phyloP scores from a whole-genome alignment of 2,329 filamentous ascomycete species.

The Pseudonectria buxi region DNA sequence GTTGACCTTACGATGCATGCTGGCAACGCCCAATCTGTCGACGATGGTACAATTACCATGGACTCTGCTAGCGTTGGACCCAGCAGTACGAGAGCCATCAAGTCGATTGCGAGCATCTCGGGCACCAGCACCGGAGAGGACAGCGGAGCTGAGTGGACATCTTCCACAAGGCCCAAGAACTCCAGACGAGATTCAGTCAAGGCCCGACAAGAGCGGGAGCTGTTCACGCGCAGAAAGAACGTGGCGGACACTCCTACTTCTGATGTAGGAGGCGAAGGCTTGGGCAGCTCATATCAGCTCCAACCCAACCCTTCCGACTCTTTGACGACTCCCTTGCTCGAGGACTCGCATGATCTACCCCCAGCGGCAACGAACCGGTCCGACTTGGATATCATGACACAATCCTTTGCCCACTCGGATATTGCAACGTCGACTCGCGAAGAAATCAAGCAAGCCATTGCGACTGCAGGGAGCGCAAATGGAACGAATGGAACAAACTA shows the following conservation, averaged over 20 bases:
- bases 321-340: slow-evolving; percentile 53
- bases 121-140: slow-evolving; percentile 67
- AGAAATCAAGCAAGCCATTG: slow-evolving; percentile 68
- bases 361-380: slow-evolving; percentile 57
- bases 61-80: slow-evolving; percentile 66
- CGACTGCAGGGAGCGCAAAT: slow-evolving; percentile 52
- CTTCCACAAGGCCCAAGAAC: slow-evolving; percentile 55
- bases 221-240: slow-evolving; percentile 75
- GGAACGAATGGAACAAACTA: slow-evolving; percentile 40
- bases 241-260: slow-evolving; percentile 56
- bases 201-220: slow-evolving; percentile 78
- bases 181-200: slow-evolving; percentile 76
- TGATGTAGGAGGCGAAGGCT: slow-evolving; percentile 45
- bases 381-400: slow-evolving; percentile 75
- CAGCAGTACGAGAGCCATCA: slow-evolving; percentile 81
- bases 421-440: slow-evolving; percentile 68
- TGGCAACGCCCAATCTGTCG: slow-evolving; percentile 48
- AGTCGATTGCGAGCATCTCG: slow-evolving; percentile 81
- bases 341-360: slow-evolving; percentile 61
- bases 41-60: slow-evolving; percentile 45
- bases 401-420: slow-evolving; percentile 68
- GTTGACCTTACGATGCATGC: slow-evolving; percentile 98
- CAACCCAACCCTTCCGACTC: slow-evolving; percentile 36
- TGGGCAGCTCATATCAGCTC: slow-evolving; percentile 42
- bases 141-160: slow-evolving; percentile 52